These are phyloP conservation scores for Poa annua DNA, from an alignment of 176 grass and related monocot species.

Conservation along the genomic window DNA sequence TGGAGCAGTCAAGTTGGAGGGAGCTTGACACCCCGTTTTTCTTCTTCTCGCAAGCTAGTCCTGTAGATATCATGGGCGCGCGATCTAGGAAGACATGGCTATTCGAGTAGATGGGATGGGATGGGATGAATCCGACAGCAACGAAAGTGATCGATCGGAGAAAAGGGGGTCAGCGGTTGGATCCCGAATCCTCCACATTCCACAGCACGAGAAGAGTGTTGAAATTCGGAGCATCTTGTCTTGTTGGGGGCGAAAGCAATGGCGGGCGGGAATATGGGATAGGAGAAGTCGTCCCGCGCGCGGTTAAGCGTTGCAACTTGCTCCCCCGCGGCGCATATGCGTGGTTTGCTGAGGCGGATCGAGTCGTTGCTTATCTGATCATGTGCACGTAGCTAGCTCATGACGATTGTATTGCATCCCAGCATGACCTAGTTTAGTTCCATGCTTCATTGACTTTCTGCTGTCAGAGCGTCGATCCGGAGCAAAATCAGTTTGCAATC, in stretches of 20 bases:
- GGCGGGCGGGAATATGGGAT: too few relatives aligned
- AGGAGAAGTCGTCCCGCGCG: neutral
- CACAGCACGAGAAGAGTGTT: neutral
- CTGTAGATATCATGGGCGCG: conserved; percentile 12
- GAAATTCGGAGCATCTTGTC: neutral
- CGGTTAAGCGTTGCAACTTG: neutral
- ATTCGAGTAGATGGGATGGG: neutral
- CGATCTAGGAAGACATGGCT: neutral
- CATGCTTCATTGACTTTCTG: too few relatives aligned
- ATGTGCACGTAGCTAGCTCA: too few relatives aligned
- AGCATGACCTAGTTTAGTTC: too few relatives aligned
- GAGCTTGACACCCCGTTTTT: neutral
- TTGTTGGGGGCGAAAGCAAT: neutral
- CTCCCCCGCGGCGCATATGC: too few relatives aligned
- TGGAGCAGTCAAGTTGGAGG: neutral
- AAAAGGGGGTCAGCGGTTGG: conserved; percentile 8
- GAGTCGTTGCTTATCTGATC: too few relatives aligned
- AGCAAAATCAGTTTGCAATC: too few relatives aligned
- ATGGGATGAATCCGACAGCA: neutral
- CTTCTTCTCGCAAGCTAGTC: neutral
- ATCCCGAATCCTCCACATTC: neutral
- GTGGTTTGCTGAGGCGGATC: too few relatives aligned
- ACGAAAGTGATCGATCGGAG: neutral
- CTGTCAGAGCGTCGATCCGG: too few relatives aligned
- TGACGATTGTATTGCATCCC: too few relatives aligned